These are phyloP conservation scores for Cyphellophora attinorum DNA, from an alignment of 2,329 filamentous ascomycete genomes.

Conservation along the genomic window DNA sequence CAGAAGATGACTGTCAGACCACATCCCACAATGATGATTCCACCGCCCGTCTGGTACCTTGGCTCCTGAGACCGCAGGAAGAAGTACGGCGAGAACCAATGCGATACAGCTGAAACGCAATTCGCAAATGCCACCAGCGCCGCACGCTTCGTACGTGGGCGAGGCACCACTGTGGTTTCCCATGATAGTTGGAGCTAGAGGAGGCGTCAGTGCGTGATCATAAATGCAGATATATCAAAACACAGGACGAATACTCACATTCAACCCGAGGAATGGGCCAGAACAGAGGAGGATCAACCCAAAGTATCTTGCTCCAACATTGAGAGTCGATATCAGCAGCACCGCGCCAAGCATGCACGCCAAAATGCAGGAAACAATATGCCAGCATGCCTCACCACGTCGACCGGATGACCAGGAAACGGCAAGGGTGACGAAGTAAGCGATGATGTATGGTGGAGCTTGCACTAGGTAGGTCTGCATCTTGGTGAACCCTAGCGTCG, in stretches of 20 bases:
- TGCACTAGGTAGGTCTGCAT: conserved; percentile 2
- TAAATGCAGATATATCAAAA: too few species aligned
- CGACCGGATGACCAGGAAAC: conserved; percentile 49
- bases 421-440: conserved; percentile 45
- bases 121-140: conserved; percentile 1
- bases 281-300: conserved; percentile 1
- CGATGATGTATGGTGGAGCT: conserved; percentile 44
- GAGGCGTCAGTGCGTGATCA: too few species aligned
- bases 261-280: conserved; percentile 1
- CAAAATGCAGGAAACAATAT: conserved; percentile 45
- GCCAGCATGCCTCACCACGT: conserved; percentile 49
- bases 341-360: conserved; percentile 26
- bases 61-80: conserved; percentile 1
- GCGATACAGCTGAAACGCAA: conserved; percentile 1
- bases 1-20: background rate
- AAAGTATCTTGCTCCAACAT: conserved; percentile 1
- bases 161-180: conserved; percentile 1
- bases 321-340: conserved; percentile 1
- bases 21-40: background rate
- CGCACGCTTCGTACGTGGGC: conserved; percentile 2
- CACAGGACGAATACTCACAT: too few species aligned
- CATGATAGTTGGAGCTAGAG: conserved; percentile 2
- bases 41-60: background rate
- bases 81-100: conserved; percentile 3
- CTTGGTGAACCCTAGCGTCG: conserved; percentile 2